phyloP scores from a whole-genome alignment of 768 basidiomycete species.

The Nevesoporus exiguus region DNA sequence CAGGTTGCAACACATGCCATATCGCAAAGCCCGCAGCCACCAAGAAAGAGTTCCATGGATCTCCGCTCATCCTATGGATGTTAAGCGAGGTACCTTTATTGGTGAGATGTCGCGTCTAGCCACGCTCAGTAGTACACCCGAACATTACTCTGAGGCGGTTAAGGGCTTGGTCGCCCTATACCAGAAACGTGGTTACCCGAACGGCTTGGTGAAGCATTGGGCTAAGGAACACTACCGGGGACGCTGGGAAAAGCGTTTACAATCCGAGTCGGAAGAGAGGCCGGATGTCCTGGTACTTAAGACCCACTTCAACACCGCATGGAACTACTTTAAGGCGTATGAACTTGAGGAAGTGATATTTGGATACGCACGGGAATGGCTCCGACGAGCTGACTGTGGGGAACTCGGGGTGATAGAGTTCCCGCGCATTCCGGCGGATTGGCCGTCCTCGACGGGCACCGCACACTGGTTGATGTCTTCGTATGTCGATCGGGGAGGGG shows the following conservation, averaged over 20 bases:
- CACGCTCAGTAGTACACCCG: not conserved
- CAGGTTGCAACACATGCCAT: not conserved
- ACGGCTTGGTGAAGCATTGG: not conserved
- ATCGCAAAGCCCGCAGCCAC: not conserved
- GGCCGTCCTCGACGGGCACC: no score
- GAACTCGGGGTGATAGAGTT: no score
- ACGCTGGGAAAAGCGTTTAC: not conserved
- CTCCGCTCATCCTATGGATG: not conserved
- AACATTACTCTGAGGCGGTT: not conserved
- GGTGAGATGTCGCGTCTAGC: not conserved
- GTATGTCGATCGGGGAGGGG: no score
- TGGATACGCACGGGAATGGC: not conserved
- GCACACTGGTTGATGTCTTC: no score
- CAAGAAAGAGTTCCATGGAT: conserved; percentile 7
- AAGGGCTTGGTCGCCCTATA: not conserved
- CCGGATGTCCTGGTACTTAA: not conserved
- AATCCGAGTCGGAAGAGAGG: not conserved
- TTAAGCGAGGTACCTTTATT: conserved; percentile 4
- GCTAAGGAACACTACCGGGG: not conserved
- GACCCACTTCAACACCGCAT: not conserved
- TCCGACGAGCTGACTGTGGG: not conserved
- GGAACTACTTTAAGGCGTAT: not conserved
- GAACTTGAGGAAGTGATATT: not conserved
- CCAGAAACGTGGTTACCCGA: not conserved
- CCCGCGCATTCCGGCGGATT: no score